Evolutionary conservation across 495 filamentous ascomycete genomes (phyloP).

Genomic region (Podospora bellae-mahoneyi): DNA sequence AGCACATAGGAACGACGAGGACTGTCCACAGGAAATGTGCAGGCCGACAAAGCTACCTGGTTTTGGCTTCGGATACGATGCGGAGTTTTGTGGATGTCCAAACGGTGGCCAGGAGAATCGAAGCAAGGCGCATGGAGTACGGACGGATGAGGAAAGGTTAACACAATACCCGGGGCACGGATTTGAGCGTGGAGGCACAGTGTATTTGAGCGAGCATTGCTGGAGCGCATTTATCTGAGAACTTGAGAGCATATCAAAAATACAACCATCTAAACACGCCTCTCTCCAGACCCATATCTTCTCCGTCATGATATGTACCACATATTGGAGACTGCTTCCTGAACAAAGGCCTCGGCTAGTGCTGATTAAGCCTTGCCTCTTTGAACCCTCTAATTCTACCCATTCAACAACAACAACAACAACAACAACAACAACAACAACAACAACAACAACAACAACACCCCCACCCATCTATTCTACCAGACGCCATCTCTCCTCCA

Average conservation of each 20-base stretch:
- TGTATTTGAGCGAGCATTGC: background rate
- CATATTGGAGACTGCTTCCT: too few relatives aligned
- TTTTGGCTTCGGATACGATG: background rate
- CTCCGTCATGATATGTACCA: too few relatives aligned
- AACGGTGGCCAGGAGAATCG: background rate
- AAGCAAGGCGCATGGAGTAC: background rate
- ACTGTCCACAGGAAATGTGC: background rate
- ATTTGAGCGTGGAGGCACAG: background rate
- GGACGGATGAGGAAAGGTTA: background rate
- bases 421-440: background rate
- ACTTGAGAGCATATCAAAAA: too few relatives aligned
- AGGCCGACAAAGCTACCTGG: background rate
- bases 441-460: too few relatives aligned
- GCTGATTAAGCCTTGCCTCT: too few relatives aligned
- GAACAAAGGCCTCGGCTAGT: too few relatives aligned
- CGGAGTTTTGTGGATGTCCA: background rate
- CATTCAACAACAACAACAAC: too few relatives aligned
- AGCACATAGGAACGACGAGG: background rate
- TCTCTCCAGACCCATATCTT: too few relatives aligned
- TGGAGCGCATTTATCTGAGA: too few relatives aligned
- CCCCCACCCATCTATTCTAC: background rate
- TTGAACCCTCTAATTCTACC: too few relatives aligned
- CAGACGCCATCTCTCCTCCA: background rate
- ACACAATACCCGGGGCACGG: background rate
- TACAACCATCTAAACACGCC: too few relatives aligned